Evolutionary conservation across 2,329 filamentous ascomycete genomes (phyloP).

Genomic region (Mycosphaerella arachidis): DNA sequence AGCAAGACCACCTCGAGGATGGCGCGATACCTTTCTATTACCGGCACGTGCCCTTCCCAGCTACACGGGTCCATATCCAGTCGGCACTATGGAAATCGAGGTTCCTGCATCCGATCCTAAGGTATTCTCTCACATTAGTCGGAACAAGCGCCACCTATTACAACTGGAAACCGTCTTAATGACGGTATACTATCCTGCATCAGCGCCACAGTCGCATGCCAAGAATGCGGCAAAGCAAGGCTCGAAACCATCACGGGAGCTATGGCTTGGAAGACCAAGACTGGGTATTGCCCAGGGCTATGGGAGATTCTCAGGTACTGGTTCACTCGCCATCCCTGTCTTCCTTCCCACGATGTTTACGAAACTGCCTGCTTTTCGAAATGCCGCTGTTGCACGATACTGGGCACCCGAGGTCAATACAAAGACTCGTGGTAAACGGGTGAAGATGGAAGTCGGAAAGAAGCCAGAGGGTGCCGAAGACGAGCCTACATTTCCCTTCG

Average conservation of each 20-base stretch:
- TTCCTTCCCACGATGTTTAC: slow-evolving; percentile 60
- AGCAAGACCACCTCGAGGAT: slow-evolving; percentile 41
- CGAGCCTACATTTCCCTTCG: slow-evolving; percentile 53
- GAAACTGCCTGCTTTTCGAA: slow-evolving; percentile 60
- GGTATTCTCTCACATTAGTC: slow-evolving; percentile 48
- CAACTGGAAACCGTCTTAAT: slow-evolving; percentile 59
- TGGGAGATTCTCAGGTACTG: slow-evolving; percentile 55
- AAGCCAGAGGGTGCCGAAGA: slow-evolving; percentile 35
- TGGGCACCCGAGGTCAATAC: slow-evolving; percentile 43
- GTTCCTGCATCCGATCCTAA: slow-evolving; percentile 47
- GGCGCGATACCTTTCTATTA: slow-evolving; percentile 47
- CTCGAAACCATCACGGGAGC: slow-evolving; percentile 48
- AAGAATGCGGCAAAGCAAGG: slow-evolving; percentile 25
- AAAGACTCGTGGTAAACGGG: slow-evolving; percentile 37
- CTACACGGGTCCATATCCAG: slow-evolving; percentile 51
- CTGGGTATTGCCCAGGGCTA: slow-evolving; percentile 56
- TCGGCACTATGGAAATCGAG: slow-evolving; percentile 54
- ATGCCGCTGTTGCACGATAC: slow-evolving; percentile 54
- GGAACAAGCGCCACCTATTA: slow-evolving; percentile 45
- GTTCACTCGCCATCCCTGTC: slow-evolving; percentile 47
- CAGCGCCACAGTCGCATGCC: slow-evolving; percentile 32
- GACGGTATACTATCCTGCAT: slow-evolving; percentile 61
- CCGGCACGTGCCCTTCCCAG: slow-evolving; percentile 44
- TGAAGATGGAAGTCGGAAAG: slow-evolving; percentile 40
- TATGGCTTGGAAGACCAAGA: slow-evolving; percentile 60